These are phyloP conservation scores for Malassezia sympodialis DNA, from an alignment of 1,284 basidiomycete species.

Conservation along the genomic window DNA sequence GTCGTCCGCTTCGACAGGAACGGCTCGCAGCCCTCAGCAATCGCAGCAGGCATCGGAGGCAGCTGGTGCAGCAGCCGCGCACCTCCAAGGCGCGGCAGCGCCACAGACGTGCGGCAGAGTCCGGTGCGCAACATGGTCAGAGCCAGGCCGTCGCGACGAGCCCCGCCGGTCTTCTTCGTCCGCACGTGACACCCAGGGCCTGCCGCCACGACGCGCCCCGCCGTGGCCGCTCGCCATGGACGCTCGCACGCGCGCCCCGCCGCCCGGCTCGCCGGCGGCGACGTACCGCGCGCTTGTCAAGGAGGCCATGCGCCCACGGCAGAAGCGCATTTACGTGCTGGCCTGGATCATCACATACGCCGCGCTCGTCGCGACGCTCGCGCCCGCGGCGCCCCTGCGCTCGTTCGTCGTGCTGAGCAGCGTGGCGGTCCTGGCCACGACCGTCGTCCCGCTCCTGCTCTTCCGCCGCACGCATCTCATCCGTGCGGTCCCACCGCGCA, in stretches of 20 bases:
- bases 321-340: constrained; percentile 29
- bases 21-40: constrained; percentile 34
- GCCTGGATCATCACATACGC: constrained; percentile 19
- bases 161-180: background rate
- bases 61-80: constrained; percentile 26
- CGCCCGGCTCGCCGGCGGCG: constrained; percentile 4
- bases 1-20: constrained; percentile 35
- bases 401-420: constrained; percentile 11
- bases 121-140: constrained; percentile 2
- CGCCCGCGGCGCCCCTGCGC: constrained; percentile 11
- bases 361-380: constrained; percentile 16
- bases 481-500: background rate
- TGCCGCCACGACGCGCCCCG: background rate
- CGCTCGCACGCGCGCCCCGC: background rate
- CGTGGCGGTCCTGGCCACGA: constrained; percentile 14
- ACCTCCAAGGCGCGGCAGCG: background rate
- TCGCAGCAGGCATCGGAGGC: constrained; percentile 26
- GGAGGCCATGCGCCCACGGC: constrained; percentile 26
- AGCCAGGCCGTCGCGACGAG: background rate
- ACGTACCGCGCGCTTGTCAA: constrained; percentile 14
- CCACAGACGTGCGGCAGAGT: background rate
- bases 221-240: background rate
- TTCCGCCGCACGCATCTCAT: constrained; percentile 12
- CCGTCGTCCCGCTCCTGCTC: constrained; percentile 21
- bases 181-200: constrained; percentile 6